Evolutionary conservation across 129 eudicot genomes (phyloP), one percentile per base, ranked within the genome.

Genomic region (Tanacetum coccineum): DNA sequence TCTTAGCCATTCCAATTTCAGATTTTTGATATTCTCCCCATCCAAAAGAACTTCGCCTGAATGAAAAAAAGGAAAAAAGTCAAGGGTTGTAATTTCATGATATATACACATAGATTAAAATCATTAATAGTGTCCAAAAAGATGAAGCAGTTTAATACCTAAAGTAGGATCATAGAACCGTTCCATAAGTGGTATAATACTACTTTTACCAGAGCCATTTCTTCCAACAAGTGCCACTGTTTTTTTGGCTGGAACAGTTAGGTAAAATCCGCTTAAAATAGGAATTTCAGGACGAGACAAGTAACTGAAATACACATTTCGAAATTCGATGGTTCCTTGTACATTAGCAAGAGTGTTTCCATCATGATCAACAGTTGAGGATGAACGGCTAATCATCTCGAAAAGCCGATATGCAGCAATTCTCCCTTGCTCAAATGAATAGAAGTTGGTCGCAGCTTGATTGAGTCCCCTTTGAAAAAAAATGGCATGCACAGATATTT

Each of bases 121-220:
- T 60, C 46, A 68, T 47, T 22, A 22, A 49, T 64, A 14, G 54
- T 46, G 32, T 53, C 67, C 21, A 28, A 14, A 32, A 67, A 64
- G 19, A 42, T 48, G n/a, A 56, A 28, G 72, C 25, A 59, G 46
- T 19, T 39, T 32, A 17, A 59, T 87, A 91, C 97, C 97, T 85
- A 91, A 83, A 36, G 94, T 91, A 57, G 98, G 98, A 79, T 92
- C 98, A 75, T 92, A 92, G 79, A 92, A 92, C 21, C 98, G 88
- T 70, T 92, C 98, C 96, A 92, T 92, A 32, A 92, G 95, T 2
- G 98, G 96, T 52, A 92, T 92, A 28, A 92, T 88, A 73, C 96
- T 92, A 77, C 98, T 92, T 82, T 92, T 92, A 30, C 98, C 98
- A 64, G 98, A 92, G 60, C 98, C 98, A 64, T 88, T 92, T 85